These are phyloP conservation scores for Ramularia collo-cygni DNA, from an alignment of 2,329 filamentous ascomycete genomes.

Conservation along the genomic window DNA sequence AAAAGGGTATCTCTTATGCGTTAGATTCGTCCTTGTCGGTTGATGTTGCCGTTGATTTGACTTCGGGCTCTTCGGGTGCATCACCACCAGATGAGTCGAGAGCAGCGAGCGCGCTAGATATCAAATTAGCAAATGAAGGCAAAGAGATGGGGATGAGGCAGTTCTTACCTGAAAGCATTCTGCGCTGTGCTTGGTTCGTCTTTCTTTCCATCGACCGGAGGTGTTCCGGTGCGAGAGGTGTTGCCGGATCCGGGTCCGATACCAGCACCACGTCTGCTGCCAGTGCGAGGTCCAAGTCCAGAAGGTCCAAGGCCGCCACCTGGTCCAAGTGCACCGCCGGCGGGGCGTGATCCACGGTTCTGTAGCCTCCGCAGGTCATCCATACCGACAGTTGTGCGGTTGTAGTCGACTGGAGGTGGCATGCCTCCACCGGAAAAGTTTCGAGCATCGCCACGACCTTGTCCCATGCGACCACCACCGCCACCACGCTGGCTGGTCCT, in stretches of 20 bases:
- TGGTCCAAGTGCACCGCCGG: constrained; percentile 60
- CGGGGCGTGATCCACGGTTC: constrained; percentile 58
- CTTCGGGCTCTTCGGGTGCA: constrained; percentile 55
- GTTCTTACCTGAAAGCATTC: constrained; percentile 87
- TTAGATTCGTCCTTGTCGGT: constrained; percentile 22
- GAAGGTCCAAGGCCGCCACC: constrained; percentile 58
- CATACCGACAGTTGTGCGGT: constrained; percentile 76
- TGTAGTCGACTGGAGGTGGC: constrained; percentile 61
- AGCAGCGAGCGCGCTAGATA: constrained; percentile 45
- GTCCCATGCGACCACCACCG: constrained; percentile 59
- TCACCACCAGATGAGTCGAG: constrained; percentile 53
- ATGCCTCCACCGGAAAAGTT: constrained; percentile 61
- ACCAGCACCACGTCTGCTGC: constrained; percentile 56
- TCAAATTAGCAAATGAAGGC: constrained; percentile 26
- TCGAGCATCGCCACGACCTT: constrained; percentile 81
- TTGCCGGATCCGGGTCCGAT: constrained; percentile 54
- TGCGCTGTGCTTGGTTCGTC: constrained; percentile 60
- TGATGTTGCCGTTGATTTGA: constrained; percentile 27
- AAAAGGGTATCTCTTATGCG: constrained; percentile 26
- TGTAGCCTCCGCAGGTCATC: constrained; percentile 82
- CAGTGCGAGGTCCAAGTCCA: constrained; percentile 69
- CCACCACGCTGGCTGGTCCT: constrained; percentile 57
- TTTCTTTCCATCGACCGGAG: constrained; percentile 58
- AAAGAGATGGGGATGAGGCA: not conserved
- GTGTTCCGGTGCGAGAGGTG: constrained; percentile 85